Conservation (phyloP, 805 yeast genomes). For the Metschnikowia picachoensis region DNA sequence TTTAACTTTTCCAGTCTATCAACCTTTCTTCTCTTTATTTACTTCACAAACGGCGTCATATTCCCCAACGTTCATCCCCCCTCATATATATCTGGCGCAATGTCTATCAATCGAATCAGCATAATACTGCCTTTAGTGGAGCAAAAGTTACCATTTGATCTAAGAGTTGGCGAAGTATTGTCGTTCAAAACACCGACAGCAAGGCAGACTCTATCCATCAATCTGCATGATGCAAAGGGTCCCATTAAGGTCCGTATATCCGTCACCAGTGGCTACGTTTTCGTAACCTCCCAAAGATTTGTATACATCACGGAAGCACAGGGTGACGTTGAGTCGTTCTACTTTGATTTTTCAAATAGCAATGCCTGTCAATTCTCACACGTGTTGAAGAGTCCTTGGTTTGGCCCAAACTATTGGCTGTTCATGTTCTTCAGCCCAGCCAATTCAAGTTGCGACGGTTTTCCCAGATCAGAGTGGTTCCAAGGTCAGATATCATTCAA, state of each 20-base stretch:
- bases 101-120: slow-evolving; percentile 15
- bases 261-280: slow-evolving; percentile 38
- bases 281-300: slow-evolving; percentile 40
- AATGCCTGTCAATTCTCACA: slow-evolving; percentile 33
- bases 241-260: slow-evolving; percentile 22
- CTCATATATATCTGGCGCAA: background rate
- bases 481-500: slow-evolving; percentile 37
- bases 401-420: slow-evolving; percentile 50
- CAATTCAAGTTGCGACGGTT: slow-evolving; percentile 36
- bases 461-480: slow-evolving; percentile 37
- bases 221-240: slow-evolving; percentile 15
- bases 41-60: too few relatives aligned
- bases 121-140: background rate
- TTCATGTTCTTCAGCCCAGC: slow-evolving; percentile 35
- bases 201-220: slow-evolving; percentile 30
- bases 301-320: slow-evolving; percentile 36
- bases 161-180: slow-evolving; percentile 17
- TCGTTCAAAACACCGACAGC: slow-evolving; percentile 14
- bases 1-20: too few relatives aligned
- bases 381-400: slow-evolving; percentile 47
- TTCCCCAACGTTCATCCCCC: too few relatives aligned
- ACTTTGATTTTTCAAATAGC: slow-evolving; percentile 28
- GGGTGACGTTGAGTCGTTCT: slow-evolving; percentile 43
- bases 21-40: too few relatives aligned
- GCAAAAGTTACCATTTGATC: slow-evolving; percentile 16